A percentile compares a stretch with the other conserved stretches of the same genome.
Evolutionary conservation across 2,329 filamentous ascomycete species (phyloP).

Genomic region (Setomelanomma holmii): DNA sequence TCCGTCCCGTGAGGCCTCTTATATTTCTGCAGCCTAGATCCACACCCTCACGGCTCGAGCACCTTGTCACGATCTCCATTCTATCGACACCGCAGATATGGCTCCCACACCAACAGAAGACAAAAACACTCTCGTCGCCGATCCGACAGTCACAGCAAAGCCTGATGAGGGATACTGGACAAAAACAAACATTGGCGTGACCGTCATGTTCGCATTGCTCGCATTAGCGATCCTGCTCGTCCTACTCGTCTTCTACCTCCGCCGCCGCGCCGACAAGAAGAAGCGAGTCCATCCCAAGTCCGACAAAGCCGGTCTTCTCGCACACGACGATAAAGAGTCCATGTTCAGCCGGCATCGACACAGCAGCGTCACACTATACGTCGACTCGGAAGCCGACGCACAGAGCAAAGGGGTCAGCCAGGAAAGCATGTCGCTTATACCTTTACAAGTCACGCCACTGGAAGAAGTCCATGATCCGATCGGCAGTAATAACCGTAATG

Average conservation of each 20-base stretch:
- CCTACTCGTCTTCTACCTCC: slow-evolving; percentile 28
- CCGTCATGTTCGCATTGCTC: slow-evolving; percentile 34
- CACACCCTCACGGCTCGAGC: not conserved
- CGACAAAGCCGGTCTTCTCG: slow-evolving; percentile 34
- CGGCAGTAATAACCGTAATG: not conserved
- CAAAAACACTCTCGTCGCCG: slow-evolving; percentile 13
- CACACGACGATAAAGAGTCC: slow-evolving; percentile 38
- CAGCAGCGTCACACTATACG: slow-evolving; percentile 39
- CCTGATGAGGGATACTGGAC: slow-evolving; percentile 28
- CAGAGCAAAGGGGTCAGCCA: slow-evolving; percentile 26
- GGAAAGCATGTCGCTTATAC: slow-evolving; percentile 34
- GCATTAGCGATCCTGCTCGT: slow-evolving; percentile 25
- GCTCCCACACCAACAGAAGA: slow-evolving; percentile 32
- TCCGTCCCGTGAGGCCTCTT: slow-evolving; percentile 1
- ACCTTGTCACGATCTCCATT: not conserved
- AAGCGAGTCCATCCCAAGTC: slow-evolving; percentile 28
- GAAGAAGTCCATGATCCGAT: slow-evolving; percentile 24
- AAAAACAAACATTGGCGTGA: slow-evolving; percentile 34
- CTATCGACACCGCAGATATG: slow-evolving; percentile 20
- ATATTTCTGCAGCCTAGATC: slow-evolving; percentile 7
- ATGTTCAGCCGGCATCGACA: slow-evolving; percentile 43
- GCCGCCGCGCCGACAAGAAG: slow-evolving; percentile 31
- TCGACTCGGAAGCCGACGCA: slow-evolving; percentile 30
- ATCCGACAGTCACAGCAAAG: slow-evolving; percentile 12
- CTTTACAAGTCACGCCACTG: slow-evolving; percentile 35